Evolutionary conservation across 352 stramenopile species (phyloP).

Genomic region (Globisporangium radiosum): DNA sequence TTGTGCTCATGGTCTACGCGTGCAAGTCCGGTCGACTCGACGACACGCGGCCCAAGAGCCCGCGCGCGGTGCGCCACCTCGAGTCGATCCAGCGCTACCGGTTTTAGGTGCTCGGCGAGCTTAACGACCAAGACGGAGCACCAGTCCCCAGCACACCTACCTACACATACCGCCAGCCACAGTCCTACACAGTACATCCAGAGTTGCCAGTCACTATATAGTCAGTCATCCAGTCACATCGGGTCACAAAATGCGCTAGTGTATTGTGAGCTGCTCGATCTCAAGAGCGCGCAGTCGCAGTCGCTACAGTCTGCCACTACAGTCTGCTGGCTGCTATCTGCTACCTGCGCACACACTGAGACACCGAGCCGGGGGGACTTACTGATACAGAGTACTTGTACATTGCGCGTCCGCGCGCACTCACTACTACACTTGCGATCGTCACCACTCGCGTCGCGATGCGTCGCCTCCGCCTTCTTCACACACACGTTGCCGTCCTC

Average conservation of each 20-base stretch:
- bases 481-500: too few relatives aligned
- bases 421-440: constrained; percentile 19
- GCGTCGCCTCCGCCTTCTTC: too few relatives aligned
- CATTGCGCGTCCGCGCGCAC: constrained; percentile 22
- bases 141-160: too few relatives aligned
- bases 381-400: constrained; percentile 70
- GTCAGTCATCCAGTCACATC: not conserved
- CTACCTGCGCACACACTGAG: too few relatives aligned
- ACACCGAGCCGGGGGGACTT: constrained; percentile 20
- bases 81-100: constrained; percentile 61
- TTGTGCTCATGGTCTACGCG: constrained; percentile 76
- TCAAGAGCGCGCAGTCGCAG: not conserved
- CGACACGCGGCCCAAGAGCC: constrained; percentile 62
- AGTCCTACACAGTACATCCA: too few relatives aligned
- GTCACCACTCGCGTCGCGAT: constrained; percentile 11
- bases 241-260: constrained; percentile 7
- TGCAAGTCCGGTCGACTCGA: constrained; percentile 57
- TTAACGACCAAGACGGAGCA: too few relatives aligned
- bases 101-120: constrained; percentile 1
- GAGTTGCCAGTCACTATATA: not conserved
- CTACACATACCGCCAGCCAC: too few relatives aligned
- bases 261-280: constrained; percentile 4
- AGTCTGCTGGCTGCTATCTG: too few relatives aligned
- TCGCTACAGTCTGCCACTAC: too few relatives aligned
- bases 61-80: constrained; percentile 42